Conservation (phyloP, 345 rosid genomes). For the Eucalyptus caleyi region DNA sequence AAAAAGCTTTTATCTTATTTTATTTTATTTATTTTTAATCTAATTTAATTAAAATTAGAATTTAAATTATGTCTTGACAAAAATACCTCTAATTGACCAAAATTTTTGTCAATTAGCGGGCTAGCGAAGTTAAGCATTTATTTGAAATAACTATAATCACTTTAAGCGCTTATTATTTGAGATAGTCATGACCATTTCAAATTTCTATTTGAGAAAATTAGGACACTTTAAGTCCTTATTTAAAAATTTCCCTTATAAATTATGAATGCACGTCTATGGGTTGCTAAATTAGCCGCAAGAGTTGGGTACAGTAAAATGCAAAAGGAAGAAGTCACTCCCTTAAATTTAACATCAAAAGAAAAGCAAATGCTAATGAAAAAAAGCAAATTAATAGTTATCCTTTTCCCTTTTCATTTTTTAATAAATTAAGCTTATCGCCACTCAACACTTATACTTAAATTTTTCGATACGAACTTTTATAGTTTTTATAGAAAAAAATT, state of each 20-base stretch:
- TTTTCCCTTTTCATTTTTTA: neutral
- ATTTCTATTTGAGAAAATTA: too few relatives aligned
- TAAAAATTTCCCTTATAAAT: too few relatives aligned
- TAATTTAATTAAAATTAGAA: too few relatives aligned
- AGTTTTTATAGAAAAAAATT: neutral
- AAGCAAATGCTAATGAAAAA: neutral
- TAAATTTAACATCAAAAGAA: too few relatives aligned
- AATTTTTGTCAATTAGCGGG: fast-evolving
- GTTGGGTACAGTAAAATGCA: neutral
- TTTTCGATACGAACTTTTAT: neutral
- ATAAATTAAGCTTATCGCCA: neutral
- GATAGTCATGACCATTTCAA: fast-evolving
- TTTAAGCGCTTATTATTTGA: too few relatives aligned
- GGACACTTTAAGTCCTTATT: fast-evolving
- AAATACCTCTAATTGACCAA: fast-evolving
- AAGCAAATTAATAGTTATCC: neutral
- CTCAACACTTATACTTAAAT: too few relatives aligned
- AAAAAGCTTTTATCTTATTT: too few relatives aligned
- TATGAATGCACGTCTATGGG: neutral
- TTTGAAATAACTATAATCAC: too few relatives aligned
- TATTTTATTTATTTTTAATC: too few relatives aligned
- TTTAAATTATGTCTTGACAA: too few relatives aligned
- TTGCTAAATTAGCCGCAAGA: neutral
- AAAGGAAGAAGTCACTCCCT: neutral
- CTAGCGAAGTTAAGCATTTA: too few relatives aligned